Evolutionary conservation across 768 basidiomycete species (phyloP).

Genomic region (Leccinum subgranulosum): DNA sequence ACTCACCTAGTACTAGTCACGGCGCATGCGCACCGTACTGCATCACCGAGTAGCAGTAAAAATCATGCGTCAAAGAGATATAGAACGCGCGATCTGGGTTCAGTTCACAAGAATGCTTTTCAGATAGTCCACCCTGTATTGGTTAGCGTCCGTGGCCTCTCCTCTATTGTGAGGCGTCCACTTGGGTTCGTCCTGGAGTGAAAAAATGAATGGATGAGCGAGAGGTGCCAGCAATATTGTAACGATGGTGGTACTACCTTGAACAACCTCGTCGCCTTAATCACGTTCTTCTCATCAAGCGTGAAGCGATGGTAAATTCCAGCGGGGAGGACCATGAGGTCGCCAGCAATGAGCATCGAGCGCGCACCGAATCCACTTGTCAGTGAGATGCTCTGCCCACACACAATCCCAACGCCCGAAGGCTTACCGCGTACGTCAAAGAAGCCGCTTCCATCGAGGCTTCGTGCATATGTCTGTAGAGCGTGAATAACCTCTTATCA

Average conservation of each 20-base stretch:
- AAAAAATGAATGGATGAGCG: background rate
- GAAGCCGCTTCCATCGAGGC: conserved; percentile 81
- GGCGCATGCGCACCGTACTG: too few relatives aligned
- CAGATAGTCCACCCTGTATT: conserved; percentile 60
- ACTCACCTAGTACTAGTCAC: too few relatives aligned
- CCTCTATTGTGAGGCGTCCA: conserved; percentile 79
- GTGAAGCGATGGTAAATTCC: conserved; percentile 97
- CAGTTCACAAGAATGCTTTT: conserved; percentile 41
- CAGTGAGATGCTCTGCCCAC: conserved; percentile 54
- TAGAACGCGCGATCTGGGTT: background rate
- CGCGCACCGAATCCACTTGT: conserved; percentile 80
- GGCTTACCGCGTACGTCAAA: conserved; percentile 84
- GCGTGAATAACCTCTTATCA: background rate
- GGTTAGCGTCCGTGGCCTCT: conserved; percentile 59
- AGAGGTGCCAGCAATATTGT: background rate
- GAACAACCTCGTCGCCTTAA: conserved; percentile 82
- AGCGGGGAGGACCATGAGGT: conserved; percentile 82
- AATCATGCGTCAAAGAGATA: background rate
- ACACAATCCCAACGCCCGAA: background rate
- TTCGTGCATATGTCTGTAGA: conserved; percentile 81
- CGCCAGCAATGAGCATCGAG: conserved; percentile 74
- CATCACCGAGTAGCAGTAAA: too few relatives aligned
- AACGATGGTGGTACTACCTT: conserved; percentile 46
- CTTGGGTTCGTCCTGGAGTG: conserved; percentile 78
- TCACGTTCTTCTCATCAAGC: conserved; percentile 70